Base-by-base conservation (phyloP, 257 asterid genomes). In the Buddleja alternifolia region DNA sequence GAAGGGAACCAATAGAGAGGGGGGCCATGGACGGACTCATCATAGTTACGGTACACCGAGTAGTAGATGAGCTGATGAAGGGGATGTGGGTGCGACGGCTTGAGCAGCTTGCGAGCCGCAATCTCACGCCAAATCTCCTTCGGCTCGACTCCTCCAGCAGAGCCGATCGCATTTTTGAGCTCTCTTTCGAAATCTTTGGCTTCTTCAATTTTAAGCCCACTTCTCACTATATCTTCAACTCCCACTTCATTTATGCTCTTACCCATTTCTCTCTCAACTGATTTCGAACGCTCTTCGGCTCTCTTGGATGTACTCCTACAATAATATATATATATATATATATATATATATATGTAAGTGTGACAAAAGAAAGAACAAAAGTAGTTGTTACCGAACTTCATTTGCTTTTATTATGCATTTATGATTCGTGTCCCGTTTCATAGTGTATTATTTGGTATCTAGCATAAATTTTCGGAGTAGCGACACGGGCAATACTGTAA, bases 1-100 rank as follows among this genome's bases (percentile, higher is more conserved):
- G 98, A 88, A 76, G 98, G 98, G 77, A 88, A 90, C 90, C 98
- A 92, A 15, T 83, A 92, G 77, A 75, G 81, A 69, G 98, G 97
- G 60, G 87, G 95, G 17, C 93, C 97, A 73, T 73, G 41, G 71
- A 72, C 12, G 77, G 92, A 76, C 32, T 86, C 84, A 34, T 86
- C 80, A 15, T 73, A 79, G 57, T 71, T 21, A 72, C 17, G 34
- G 77, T 88, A 86, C 7, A 88, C 86, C 2, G 97, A 76, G 71
- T 80, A 79, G 85, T 86, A 90, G 71, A 89, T 21, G 47, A 92
- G 95, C 76, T 81, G 96, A 50, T 92, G 98, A 15, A 92, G 72
- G 3, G 83, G 16, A 63, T 85, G 90, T 0, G 97, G 98, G 62
- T 89, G 87, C 72, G 74, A 74, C 32, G 98, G 95, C 71, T 87